Evolutionary conservation across 1,284 basidiomycete species (phyloP).

Genomic region (Garcileccinum viscosum): DNA sequence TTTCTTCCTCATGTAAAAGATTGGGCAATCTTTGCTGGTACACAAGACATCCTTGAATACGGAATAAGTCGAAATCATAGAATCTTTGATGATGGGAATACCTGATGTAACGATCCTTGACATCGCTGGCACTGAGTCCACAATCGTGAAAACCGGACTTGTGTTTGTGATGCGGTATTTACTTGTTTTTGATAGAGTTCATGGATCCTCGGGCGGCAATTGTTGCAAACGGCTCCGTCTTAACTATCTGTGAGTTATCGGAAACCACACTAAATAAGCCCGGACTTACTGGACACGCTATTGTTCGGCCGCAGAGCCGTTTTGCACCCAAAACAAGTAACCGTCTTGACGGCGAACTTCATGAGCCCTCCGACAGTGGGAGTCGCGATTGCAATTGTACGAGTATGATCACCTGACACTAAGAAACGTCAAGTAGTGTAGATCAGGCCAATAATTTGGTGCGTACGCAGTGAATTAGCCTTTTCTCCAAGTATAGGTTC

Average conservation of each 20-base stretch:
- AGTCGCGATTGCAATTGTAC: conserved; percentile 92
- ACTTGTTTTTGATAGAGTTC: conserved; percentile 94
- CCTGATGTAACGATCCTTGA: conserved; percentile 94
- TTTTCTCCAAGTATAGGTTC: conserved; percentile 96
- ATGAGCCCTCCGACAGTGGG: conserved; percentile 93
- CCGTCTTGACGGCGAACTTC: conserved; percentile 95
- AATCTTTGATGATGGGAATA: conserved; percentile 38
- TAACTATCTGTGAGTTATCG: conserved; percentile 15
- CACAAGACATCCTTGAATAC: conserved; percentile 86
- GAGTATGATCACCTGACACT: conserved; percentile 94
- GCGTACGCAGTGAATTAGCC: conserved; percentile 81
- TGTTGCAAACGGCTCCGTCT: conserved; percentile 94
- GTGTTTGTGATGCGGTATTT: conserved; percentile 72
- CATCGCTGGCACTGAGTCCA: conserved; percentile 98
- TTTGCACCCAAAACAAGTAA: conserved; percentile 93
- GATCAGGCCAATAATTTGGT: neutral
- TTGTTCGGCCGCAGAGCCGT: conserved; percentile 80
- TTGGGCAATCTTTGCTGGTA: conserved; percentile 96
- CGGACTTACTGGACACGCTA: conserved; percentile 65
- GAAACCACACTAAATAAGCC: neutral
- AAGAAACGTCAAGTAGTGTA: conserved; percentile 17
- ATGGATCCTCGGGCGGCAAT: conserved; percentile 83
- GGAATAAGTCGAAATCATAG: conserved; percentile 3
- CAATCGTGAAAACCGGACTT: conserved; percentile 89
- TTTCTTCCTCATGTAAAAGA: conserved; percentile 97